A percentile compares a stretch with the other conserved stretches of the same genome.
phyloP scores from a whole-genome alignment of 2,329 filamentous ascomycete species.

The Talaromyces sp. region DNA sequence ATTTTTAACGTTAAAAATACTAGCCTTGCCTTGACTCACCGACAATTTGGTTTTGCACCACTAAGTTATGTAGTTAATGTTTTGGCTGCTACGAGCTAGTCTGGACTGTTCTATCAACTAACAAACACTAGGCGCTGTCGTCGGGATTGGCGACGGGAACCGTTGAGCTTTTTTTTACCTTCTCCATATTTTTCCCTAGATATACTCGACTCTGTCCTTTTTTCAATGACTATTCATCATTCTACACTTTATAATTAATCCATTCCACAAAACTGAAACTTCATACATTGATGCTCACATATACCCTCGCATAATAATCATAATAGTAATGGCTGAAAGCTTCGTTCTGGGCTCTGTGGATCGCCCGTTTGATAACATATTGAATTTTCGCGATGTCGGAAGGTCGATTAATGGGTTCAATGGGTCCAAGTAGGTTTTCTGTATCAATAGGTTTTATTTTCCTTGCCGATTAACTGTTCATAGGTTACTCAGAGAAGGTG shows the following conservation, averaged over 20 bases:
- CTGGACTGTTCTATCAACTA: background rate
- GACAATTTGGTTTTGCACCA: background rate
- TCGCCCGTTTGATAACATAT: conserved; percentile 52
- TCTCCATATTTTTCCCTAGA: background rate
- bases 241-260: too few species aligned
- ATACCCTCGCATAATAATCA: background rate
- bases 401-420: conserved; percentile 59
- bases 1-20: background rate
- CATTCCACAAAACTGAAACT: background rate
- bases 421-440: conserved; percentile 47
- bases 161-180: background rate
- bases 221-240: background rate
- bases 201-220: background rate
- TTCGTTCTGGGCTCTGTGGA: conserved; percentile 30
- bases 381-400: conserved; percentile 76
- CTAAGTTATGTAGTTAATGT: too few species aligned
- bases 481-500: conserved; percentile 54
- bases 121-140: too few species aligned
- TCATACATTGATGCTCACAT: background rate
- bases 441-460: background rate
- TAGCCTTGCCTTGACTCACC: background rate
- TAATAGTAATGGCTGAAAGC: conserved; percentile 12
- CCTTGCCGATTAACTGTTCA: background rate
- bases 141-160: background rate
- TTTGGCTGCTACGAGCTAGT: too few species aligned